These are phyloP conservation scores for Sphenostylis stenocarpa DNA, from an alignment of 306 rosid species.

Conservation along the genomic window DNA sequence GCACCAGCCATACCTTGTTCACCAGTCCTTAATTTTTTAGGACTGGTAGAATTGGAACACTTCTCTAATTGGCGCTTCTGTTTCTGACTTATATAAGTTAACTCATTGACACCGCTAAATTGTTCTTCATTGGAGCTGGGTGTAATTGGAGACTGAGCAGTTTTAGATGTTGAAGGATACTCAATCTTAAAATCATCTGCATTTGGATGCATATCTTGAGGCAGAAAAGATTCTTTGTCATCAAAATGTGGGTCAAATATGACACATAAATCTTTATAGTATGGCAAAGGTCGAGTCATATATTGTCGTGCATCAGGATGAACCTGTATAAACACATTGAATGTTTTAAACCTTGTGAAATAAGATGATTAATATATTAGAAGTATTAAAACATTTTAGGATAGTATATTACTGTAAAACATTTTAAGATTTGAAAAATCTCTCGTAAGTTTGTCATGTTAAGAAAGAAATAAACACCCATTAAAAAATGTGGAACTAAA, in stretches of 20 bases:
- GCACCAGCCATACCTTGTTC: constrained; percentile 60
- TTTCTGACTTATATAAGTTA: constrained; percentile 37
- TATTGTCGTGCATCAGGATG: constrained; percentile 73
- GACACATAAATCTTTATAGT: constrained; percentile 62
- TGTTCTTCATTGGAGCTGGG: constrained; percentile 46
- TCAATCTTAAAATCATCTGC: constrained; percentile 27
- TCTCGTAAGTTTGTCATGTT: neutral
- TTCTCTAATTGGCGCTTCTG: constrained; percentile 53
- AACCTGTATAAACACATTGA: constrained; percentile 50
- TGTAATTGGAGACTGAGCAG: constrained; percentile 46
- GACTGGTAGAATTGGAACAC: constrained; percentile 31
- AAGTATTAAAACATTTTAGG: neutral
- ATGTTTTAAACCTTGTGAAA: neutral
- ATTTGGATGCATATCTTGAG: constrained; percentile 46
- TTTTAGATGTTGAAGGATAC: constrained; percentile 22
- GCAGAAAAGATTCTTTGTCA: constrained; percentile 44
- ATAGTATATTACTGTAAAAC: neutral
- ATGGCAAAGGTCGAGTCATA: constrained; percentile 79
- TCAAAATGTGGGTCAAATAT: constrained; percentile 58
- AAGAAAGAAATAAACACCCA: neutral
- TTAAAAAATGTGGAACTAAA: neutral
- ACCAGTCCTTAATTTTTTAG: constrained; percentile 45
- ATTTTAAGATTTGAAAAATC: neutral
- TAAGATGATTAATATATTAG: constrained; percentile 16
- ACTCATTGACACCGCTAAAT: constrained; percentile 35